Base-by-base conservation (phyloP, 257 asterid genomes). In the Plectranthus barbatus region DNA sequence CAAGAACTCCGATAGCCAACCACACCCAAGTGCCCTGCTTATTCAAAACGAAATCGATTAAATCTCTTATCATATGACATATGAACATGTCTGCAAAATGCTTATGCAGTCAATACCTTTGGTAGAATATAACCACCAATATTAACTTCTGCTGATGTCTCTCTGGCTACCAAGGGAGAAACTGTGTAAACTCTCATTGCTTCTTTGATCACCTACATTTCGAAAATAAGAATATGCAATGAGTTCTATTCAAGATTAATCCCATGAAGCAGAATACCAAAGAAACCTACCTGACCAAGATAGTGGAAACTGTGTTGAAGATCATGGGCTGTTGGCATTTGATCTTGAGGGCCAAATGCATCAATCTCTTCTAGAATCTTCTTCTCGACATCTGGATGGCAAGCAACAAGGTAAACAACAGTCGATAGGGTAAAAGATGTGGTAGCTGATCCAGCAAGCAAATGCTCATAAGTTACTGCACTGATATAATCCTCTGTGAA, bases 1-100 rank as follows among this genome's bases (percentile, higher is more conserved):
- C 90, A 4, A 93, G 87, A 70, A 90, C 99, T 44, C 97, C 99
- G 1, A 78, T 76, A 61, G 97, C 96, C 77, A 93, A 56, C 99
- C 99, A 93, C 57, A 90, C 96, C 97, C 99, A 93, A 56, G 99
- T 87, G 0, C 99, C 97, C 96, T 89, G 79, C 34, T 39, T 56
- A 72, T 53, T 46, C 14, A 18, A 40, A 7, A 54, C 55, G 42
- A n/a, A 36, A 39, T 67, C 14, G 19, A 37, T 19, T 12, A 23
- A 56, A 56, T 3, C 2, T 3, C 2, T 57, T 6, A 9, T 6
- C 17, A 14, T 24, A 6, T 4, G 7, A 12, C 18, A 47, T 19
- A 56, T 37, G 44, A 9, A 37, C 44, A 37, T 9, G 44, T 37
- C n/a, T 37, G 13, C 4, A 9, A 37, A 14, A 19, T 23, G 58